Base-by-base conservation (phyloP, 1,139 yeast species). In the Magnusiomyces magnusii region DNA sequence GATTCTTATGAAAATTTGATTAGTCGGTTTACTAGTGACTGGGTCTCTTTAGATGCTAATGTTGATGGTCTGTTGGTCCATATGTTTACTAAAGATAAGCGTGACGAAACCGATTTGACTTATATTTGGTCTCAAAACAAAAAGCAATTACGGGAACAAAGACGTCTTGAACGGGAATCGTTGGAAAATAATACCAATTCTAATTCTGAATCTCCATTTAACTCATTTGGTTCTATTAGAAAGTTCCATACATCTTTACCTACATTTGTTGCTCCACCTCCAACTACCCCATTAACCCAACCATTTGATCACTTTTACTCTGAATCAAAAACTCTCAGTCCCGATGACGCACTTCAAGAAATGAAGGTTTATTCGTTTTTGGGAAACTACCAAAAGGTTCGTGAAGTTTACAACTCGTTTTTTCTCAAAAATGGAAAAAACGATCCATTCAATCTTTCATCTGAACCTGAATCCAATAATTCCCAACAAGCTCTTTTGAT, bases 11-110 rank as follows among this genome's bases (percentile, higher is more conserved):
- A 57, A 57, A 31, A 55, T 61, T 76, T 75, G 61, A 51, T 64
- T 61, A 39, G 44, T 19, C 31, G 67, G 63, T 52, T 64, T 66
- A 17, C 85, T 9, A 87, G 86, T 64, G 79, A 85, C 39, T 92
- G 98, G 98, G 83, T 89, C 27, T 83, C 89, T 80, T 77, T 91
- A 58, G 90, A 88, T 65, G 80, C 89, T 49, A 77, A 78, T 39
- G 73, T 82, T 1, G 87, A 85, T 63, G 82, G 83, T 28, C 78
- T 89, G 2, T 80, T 78, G 60, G 78, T 91, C 47, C 96, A 92
- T 71, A 73, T 92, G 53, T 73, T 92, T 67, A 88, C 96, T 0
- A 76, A 78, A 13, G 84, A 82, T 47, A 81, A 95, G 71, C 76
- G 97, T 61, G 69, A 71, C 25, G 85, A 82, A 61, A 73, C 92